Evolutionary conservation across 2,329 filamentous ascomycete species (phyloP).

Genomic region (Aspergillus sp.): DNA sequence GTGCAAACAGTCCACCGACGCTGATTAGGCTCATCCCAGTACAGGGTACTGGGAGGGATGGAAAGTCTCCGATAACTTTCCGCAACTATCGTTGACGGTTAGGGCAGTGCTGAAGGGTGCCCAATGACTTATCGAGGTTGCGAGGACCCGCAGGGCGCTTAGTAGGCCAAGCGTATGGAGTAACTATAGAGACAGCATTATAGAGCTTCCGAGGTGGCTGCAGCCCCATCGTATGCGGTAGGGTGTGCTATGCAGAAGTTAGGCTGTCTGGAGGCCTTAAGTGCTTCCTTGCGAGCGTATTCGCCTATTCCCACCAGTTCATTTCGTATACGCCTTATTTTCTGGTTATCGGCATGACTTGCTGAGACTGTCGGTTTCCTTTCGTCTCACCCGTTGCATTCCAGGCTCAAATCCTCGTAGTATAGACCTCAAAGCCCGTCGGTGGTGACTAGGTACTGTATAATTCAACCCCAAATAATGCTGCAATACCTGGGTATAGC

Average conservation of each 20-base stretch:
- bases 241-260: not conserved
- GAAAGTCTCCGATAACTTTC: conserved; percentile 24
- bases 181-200: not conserved
- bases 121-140: not conserved
- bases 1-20: not conserved
- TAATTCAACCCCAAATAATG: not conserved
- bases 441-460: not conserved
- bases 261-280: not conserved
- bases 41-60: not conserved
- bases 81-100: not conserved
- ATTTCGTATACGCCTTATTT: not conserved
- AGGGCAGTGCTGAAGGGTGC: not conserved
- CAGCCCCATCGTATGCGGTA: not conserved
- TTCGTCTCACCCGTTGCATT: not conserved
- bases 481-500: not conserved
- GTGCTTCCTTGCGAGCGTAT: not conserved
- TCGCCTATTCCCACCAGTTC: not conserved
- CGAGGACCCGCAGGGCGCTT: not conserved
- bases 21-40: not conserved
- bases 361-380: not conserved
- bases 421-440: not conserved
- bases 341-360: not conserved
- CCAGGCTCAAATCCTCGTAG: not conserved
- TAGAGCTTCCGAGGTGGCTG: not conserved
- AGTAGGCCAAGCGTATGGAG: not conserved